A percentile compares a stretch with the other conserved stretches of the same genome.
These are phyloP conservation scores for Terana coerulea DNA, from an alignment of 768 basidiomycete species.

Conservation along the genomic window DNA sequence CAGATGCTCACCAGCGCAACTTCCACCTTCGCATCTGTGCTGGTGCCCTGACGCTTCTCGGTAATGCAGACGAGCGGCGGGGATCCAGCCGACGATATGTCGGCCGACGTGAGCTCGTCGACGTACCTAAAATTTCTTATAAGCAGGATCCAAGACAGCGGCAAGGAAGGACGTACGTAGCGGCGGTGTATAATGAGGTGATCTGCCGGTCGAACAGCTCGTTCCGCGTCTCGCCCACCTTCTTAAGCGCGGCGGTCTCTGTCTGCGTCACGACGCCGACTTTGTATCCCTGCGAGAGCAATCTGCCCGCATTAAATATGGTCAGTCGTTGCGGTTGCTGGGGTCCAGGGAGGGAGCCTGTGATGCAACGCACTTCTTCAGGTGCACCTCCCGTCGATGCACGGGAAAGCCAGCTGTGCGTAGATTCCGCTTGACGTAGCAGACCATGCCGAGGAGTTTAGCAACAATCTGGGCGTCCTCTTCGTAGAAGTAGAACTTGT, in stretches of 20 bases:
- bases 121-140: conserved; percentile 58
- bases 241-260: conserved; percentile 89
- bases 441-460: conserved; percentile 74
- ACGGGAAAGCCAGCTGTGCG: conserved; percentile 70
- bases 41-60: conserved; percentile 45
- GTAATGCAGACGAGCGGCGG: conserved; percentile 78
- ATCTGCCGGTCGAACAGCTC: conserved; percentile 71
- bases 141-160: not conserved
- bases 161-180: conserved; percentile 57
- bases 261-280: conserved; percentile 81
- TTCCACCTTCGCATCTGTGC: conserved; percentile 39
- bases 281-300: conserved; percentile 75
- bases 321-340: too few species aligned
- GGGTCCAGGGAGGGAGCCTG: too few species aligned
- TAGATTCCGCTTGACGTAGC: conserved; percentile 69
- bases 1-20: conserved; percentile 78
- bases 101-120: conserved; percentile 69
- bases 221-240: conserved; percentile 70
- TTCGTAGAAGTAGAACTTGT: conserved; percentile 80
- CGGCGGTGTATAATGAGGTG: conserved; percentile 78
- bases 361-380: conserved; percentile 75
- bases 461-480: conserved; percentile 76
- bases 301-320: too few species aligned
- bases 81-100: conserved; percentile 43
- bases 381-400: conserved; percentile 62